Evolutionary conservation across 2,329 filamentous ascomycete species (phyloP).

Genomic region (Phialemonium atrogriseum): DNA sequence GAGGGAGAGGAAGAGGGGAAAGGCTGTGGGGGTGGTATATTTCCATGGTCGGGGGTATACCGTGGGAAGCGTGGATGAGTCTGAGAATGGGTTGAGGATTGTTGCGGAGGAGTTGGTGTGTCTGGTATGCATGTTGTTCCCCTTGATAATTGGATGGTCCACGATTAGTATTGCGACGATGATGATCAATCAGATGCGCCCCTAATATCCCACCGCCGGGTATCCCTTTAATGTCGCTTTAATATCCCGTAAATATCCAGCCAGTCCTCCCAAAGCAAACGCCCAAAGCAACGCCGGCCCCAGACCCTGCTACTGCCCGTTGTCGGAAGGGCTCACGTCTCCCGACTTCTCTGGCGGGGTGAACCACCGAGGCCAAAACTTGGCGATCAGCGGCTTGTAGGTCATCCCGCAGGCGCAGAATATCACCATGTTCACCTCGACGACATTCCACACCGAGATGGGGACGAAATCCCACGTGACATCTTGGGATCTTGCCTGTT

Average conservation of each 20-base stretch:
- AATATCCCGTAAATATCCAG: too few relatives aligned
- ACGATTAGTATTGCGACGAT: too few relatives aligned
- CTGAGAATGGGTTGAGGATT: constrained; percentile 9
- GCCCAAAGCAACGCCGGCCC: too few relatives aligned
- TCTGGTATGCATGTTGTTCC: too few relatives aligned
- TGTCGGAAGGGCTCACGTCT: too few relatives aligned
- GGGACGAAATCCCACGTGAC: neutral
- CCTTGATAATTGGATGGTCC: too few relatives aligned
- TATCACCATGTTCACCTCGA: neutral
- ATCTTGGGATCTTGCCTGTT: neutral
- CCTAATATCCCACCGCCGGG: too few relatives aligned
- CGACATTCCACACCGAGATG: constrained; percentile 1
- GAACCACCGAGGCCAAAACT: neutral
- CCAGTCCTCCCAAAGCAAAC: too few relatives aligned
- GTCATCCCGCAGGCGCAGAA: constrained; percentile 1
- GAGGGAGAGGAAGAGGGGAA: neutral
- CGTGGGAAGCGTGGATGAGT: constrained; percentile 6
- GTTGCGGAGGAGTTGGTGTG: constrained; percentile 8
- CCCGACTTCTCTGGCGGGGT: too few relatives aligned
- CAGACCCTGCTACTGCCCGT: too few relatives aligned
- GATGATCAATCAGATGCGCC: too few relatives aligned
- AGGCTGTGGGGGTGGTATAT: constrained; percentile 7
- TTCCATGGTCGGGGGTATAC: constrained; percentile 9
- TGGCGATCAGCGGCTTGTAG: neutral
- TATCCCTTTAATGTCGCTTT: too few relatives aligned